Conservation (phyloP, 169 alveolate genomes). For the Blepharisma undulans region DNA sequence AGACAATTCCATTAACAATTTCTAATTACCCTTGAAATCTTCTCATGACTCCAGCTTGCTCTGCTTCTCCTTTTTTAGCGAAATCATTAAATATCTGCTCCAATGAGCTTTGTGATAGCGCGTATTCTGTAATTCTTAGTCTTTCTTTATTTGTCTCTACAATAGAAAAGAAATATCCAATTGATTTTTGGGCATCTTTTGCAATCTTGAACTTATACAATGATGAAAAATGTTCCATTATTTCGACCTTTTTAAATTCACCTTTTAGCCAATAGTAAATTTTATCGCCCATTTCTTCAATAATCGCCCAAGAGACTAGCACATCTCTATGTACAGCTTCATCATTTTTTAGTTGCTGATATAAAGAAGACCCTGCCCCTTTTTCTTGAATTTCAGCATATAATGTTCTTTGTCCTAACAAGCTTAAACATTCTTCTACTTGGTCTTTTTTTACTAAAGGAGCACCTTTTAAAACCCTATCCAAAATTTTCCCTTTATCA, state of each 20-base stretch:
- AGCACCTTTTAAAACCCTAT: background rate
- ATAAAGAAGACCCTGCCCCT: background rate
- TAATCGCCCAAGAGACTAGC: background rate
- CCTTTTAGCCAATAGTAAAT: background rate
- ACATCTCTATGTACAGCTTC: background rate
- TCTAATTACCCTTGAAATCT: background rate
- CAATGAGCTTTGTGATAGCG: conserved; percentile 66
- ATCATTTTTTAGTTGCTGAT: background rate
- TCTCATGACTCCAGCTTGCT: background rate
- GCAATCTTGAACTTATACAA: background rate
- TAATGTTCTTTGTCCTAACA: background rate
- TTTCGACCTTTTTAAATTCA: background rate
- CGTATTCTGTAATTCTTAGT: conserved; percentile 65
- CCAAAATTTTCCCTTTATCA: background rate
- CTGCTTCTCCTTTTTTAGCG: conserved; percentile 44
- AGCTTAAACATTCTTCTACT: background rate
- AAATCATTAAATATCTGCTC: conserved; percentile 76
- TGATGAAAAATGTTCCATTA: background rate
- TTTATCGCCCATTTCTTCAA: background rate
- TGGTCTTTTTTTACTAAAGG: background rate
- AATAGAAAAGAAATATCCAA: background rate
- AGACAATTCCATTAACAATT: background rate
- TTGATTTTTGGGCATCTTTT: background rate
- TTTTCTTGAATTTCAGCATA: background rate
- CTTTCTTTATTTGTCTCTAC: conserved; percentile 37